These are phyloP conservation scores for Trichoderma hamatum DNA, from an alignment of 2,329 filamentous ascomycete genomes.

Conservation along the genomic window DNA sequence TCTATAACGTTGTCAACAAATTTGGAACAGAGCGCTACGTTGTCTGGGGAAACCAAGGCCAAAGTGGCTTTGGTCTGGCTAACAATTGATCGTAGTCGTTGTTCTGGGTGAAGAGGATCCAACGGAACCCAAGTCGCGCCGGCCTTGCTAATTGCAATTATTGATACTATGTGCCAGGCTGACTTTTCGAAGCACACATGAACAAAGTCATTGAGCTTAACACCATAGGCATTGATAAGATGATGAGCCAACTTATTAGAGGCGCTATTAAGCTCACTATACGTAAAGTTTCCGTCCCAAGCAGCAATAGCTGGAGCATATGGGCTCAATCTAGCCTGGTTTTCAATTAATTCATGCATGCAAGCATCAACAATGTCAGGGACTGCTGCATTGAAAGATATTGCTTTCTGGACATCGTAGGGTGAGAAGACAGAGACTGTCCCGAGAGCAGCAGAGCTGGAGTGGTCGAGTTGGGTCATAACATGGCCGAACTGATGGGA, in stretches of 20 bases:
- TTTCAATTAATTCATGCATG: slow-evolving; percentile 1
- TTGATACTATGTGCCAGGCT: slow-evolving; percentile 8
- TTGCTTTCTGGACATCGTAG: background rate
- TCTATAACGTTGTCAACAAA: background rate
- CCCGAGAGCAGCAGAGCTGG: background rate
- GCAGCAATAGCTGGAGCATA: slow-evolving; percentile 12
- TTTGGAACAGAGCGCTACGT: background rate
- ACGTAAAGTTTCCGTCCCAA: slow-evolving; percentile 13
- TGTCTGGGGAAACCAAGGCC: background rate
- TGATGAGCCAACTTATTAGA: slow-evolving; percentile 11
- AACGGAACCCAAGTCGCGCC: slow-evolving; percentile 21
- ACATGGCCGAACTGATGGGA: slow-evolving; percentile 22
- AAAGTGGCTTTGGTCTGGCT: slow-evolving; percentile 9
- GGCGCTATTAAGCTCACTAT: slow-evolving; percentile 1
- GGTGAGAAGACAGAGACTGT: slow-evolving; percentile 12
- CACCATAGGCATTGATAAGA: background rate
- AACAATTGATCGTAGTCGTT: slow-evolving; percentile 9
- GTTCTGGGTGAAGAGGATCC: slow-evolving; percentile 11
- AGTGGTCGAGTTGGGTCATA: background rate
- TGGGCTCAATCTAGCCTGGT: background rate
- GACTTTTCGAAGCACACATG: slow-evolving; percentile 22
- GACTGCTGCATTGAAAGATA: background rate
- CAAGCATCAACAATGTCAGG: background rate
- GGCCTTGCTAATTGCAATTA: slow-evolving; percentile 21
- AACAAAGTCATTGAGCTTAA: slow-evolving; percentile 2